phyloP scores from a whole-genome alignment of 768 basidiomycete genomes.

The Auriscalpium vulgare region DNA sequence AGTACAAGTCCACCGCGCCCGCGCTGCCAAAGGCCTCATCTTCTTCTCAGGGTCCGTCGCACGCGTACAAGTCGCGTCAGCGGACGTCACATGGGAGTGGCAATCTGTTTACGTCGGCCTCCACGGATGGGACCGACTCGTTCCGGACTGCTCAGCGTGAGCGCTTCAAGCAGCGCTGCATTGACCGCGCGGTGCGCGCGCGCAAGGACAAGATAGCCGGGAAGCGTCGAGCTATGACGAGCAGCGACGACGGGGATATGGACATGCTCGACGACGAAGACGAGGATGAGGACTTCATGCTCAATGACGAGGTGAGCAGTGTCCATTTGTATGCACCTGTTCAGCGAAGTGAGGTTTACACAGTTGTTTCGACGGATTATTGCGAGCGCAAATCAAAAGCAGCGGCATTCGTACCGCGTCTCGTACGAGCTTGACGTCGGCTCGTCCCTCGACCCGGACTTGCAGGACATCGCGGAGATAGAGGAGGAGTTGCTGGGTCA shows the following conservation, averaged over 20 bases:
- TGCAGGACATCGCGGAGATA: slow-evolving; percentile 58
- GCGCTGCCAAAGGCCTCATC: neutral
- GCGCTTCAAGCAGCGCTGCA: slow-evolving; percentile 17
- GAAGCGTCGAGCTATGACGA: slow-evolving; percentile 6
- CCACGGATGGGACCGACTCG: slow-evolving; percentile 3
- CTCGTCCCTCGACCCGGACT: slow-evolving; percentile 67
- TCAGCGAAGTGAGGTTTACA: neutral
- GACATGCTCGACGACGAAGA: slow-evolving; percentile 12
- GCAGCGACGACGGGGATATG: slow-evolving; percentile 19
- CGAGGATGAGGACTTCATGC: slow-evolving; percentile 6
- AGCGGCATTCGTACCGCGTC: slow-evolving; percentile 45
- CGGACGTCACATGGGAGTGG: neutral
- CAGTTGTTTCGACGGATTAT: slow-evolving; percentile 66
- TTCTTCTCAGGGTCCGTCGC: slow-evolving; percentile 3
- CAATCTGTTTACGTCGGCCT: neutral
- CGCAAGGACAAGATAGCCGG: slow-evolving; percentile 12
- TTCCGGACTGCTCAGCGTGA: slow-evolving; percentile 14
- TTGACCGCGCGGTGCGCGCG: slow-evolving; percentile 14
- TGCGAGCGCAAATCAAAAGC: slow-evolving; percentile 41
- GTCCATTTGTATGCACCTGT: no score
- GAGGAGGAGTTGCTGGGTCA: slow-evolving; percentile 45
- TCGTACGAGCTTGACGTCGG: slow-evolving; percentile 66
- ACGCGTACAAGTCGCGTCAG: slow-evolving; percentile 6
- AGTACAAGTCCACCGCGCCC: slow-evolving; percentile 13
- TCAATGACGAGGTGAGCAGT: slow-evolving; percentile 20